Conservation (phyloP, 1,139 yeast species). For the Meyerozyma guilliermondii region DNA sequence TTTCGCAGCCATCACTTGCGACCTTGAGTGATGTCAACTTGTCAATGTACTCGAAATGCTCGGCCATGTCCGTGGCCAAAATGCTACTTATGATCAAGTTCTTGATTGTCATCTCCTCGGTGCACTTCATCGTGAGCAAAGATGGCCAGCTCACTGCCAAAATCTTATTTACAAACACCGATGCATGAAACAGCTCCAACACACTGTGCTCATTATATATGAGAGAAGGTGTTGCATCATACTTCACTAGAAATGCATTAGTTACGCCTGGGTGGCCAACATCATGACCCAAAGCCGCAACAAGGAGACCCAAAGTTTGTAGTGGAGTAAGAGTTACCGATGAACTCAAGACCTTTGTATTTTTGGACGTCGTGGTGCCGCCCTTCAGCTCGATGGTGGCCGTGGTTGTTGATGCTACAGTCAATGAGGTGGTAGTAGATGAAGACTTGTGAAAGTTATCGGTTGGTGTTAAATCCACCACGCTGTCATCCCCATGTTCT, state of each 20-base stretch:
- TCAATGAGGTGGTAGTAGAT: neutral
- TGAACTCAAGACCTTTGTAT: neutral
- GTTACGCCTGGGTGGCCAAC: slow-evolving; percentile 96
- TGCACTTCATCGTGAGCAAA: slow-evolving; percentile 18
- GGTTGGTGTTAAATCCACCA: neutral
- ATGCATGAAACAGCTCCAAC: slow-evolving; percentile 80
- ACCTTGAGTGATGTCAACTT: slow-evolving; percentile 29
- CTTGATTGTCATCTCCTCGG: slow-evolving; percentile 12
- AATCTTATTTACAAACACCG: slow-evolving; percentile 57
- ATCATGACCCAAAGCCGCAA: slow-evolving; percentile 93
- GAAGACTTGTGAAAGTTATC: neutral
- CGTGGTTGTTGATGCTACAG: slow-evolving; percentile 1
- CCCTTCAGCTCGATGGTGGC: neutral
- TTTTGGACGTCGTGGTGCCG: neutral
- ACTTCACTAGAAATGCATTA: slow-evolving; percentile 60
- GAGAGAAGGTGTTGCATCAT: slow-evolving; percentile 62
- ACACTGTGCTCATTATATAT: slow-evolving; percentile 64
- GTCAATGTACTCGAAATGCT: slow-evolving; percentile 71
- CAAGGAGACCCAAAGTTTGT: slow-evolving; percentile 55
- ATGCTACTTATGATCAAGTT: slow-evolving; percentile 44
- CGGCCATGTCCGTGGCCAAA: slow-evolving; percentile 92
- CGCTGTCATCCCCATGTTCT: neutral
- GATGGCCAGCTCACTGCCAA: slow-evolving; percentile 62
- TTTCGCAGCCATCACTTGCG: slow-evolving; percentile 6
- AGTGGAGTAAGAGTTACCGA: slow-evolving; percentile 27